Evolutionary conservation across 805 yeast species (phyloP), one percentile per base, ranked within the genome.

Genomic region (Wickerhamomyces xylosicus): DNA sequence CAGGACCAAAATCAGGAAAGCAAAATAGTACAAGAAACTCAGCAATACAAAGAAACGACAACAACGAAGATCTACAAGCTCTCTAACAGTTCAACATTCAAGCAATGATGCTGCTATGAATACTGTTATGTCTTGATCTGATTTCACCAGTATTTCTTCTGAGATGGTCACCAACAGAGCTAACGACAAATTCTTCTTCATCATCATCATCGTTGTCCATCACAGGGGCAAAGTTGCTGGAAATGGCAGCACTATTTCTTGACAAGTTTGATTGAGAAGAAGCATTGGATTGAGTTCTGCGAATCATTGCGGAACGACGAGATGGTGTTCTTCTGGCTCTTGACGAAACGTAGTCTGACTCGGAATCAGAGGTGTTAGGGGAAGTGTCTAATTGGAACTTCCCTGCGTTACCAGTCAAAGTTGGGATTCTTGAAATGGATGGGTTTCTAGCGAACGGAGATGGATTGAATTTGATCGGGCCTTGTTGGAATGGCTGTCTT

Each of bases 131-230:
- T 11, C 51, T 38, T 14, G 50, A 49, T 19, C 43, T 37, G 19
- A 57, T 52, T 36, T 55, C 61, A 18, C 59, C 56, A 14, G 47
- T 50, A 29, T 57, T 52, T 39, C 50, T 58, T 48, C 60, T 53
- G 36, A 58, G 36, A 7, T 56, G 49, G 15, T 56, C 65, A 22
- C 64, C 63, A 34, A 59, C 54, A n/a, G 57, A 54, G 21, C 50
- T 48, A 7, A 57, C 53, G 18, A 61, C 67, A 35, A 55, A 48
- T 28, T 45, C 41, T 18, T 49, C 54, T 31, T 40, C 38, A 33
- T 50, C 56, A n/a, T 46, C 33, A n/a, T 31, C 33, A n/a, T n/a
- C n/a, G n/a, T n/a, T n/a, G n/a, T n/a, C n/a, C n/a, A n/a, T n/a
- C n/a, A n/a, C n/a, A 11, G 29, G 29, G 14, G 13, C n/a, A 25